A percentile compares a stretch with the other conserved stretches of the same genome.
These are phyloP conservation scores for Hypsizygus ulmarius DNA, from an alignment of 1,284 basidiomycete genomes.

Conservation along the genomic window DNA sequence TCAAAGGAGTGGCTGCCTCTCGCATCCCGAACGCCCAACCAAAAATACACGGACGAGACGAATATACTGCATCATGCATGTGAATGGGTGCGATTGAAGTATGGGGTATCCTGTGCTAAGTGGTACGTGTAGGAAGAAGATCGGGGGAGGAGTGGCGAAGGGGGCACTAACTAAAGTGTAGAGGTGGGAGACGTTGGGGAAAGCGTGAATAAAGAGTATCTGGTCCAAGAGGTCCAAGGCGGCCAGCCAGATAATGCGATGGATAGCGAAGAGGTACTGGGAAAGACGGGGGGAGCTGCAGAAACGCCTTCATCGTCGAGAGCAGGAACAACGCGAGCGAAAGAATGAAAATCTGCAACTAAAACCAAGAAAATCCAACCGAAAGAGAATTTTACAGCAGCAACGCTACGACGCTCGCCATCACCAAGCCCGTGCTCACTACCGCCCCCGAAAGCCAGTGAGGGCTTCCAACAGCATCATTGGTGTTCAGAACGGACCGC, in stretches of 20 bases:
- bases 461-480: constrained; percentile 23
- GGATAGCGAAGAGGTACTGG: constrained; percentile 17
- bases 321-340: constrained; percentile 14
- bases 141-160: constrained; percentile 2
- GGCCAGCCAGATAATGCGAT: constrained; percentile 17
- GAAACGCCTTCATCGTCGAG: constrained; percentile 5
- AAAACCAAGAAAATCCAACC: constrained; percentile 4
- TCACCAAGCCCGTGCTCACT: constrained; percentile 27
- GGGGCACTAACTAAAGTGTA: constrained; percentile 9
- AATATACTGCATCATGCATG: constrained; percentile 3
- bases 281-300: neutral
- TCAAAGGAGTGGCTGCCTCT: constrained; percentile 11
- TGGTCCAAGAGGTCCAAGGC: constrained; percentile 19
- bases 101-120: constrained; percentile 23
- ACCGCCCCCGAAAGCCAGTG: constrained; percentile 26
- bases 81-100: constrained; percentile 13
- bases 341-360: constrained; percentile 5
- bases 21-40: too few relatives aligned
- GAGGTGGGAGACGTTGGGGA: constrained; percentile 4
- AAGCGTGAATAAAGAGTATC: constrained; percentile 10
- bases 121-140: constrained; percentile 11
- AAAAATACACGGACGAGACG: neutral
- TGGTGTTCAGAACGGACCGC: constrained; percentile 21
- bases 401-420: constrained; percentile 27
- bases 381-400: constrained; percentile 27